Evolutionary conservation across 345 rosid species (phyloP).

Genomic region (Physaria fendleri): DNA sequence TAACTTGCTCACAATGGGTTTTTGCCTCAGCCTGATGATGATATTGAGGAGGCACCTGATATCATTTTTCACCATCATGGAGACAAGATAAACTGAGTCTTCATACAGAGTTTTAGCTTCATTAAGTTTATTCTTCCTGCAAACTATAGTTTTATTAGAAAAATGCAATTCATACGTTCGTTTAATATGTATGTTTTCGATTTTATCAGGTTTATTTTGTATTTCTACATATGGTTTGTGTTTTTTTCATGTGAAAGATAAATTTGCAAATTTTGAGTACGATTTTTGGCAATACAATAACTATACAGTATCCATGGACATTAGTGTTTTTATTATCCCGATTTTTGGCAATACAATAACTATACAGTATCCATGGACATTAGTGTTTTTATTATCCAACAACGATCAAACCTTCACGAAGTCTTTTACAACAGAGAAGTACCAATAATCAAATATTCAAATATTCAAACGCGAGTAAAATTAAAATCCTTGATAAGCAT

Average conservation of each 20-base stretch:
- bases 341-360: too few species aligned
- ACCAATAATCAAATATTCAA: slow-evolving; percentile 20
- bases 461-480: not conserved
- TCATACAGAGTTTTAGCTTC: too few species aligned
- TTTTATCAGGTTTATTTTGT: too few species aligned
- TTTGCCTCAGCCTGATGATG: slow-evolving; percentile 55
- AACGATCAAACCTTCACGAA: slow-evolving; percentile 7
- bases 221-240: too few species aligned
- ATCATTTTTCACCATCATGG: slow-evolving; percentile 15
- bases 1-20: not conserved
- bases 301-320: not conserved
- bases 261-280: too few species aligned
- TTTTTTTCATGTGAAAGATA: too few species aligned
- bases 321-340: slow-evolving; percentile 17
- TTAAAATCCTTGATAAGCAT: slow-evolving; percentile 11
- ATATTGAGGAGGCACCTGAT: slow-evolving; percentile 75
- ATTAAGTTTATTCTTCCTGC: too few species aligned
- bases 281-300: too few species aligned
- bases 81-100: not conserved
- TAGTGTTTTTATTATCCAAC: slow-evolving; percentile 16
- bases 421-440: slow-evolving; percentile 25
- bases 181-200: too few species aligned
- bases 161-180: too few species aligned
- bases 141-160: too few species aligned
- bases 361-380: not conserved